Base-by-base conservation (phyloP, 2,329 filamentous ascomycete species). In the Furcasterigmium furcatum region DNA sequence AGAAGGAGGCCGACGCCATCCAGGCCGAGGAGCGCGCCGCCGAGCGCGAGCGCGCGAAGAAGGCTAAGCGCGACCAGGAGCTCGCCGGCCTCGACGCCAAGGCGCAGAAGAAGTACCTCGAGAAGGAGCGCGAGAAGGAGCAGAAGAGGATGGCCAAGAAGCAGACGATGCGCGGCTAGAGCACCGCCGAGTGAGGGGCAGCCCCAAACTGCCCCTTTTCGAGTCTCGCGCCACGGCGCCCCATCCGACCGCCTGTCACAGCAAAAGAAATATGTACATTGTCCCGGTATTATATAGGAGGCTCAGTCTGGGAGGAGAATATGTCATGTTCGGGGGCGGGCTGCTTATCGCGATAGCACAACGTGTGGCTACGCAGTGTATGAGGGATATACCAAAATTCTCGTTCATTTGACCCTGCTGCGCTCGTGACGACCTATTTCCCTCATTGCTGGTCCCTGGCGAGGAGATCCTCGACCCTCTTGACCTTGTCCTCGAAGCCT, bases 21-120 rank as follows among this genome's bases (percentile, higher is more conserved):
- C 90, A 90, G 74, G 86, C 82, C 61, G 88, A 91, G 71, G 86
- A 91, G 73, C 77, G 88, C 20, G 79, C 83, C 39, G 57, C 76
- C 18, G 85, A 90, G 70, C 77, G 86, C 51, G 86, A 90, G 62
- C 82, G 80, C 67, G 73, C 85, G 64, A 91, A 86, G 70, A 96
- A 96, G 73, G 83, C 87, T 59, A 95, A 97, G 79, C 82, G 91
- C 44, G 92, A 96, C 58, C 83, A 85, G 55, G 84, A 91, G 62
- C 77, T 94, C 52, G 87, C 84, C 59, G 77, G 78, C 12, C 77
- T 92, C 58, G 86, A 85, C 58, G 87, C 88, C 45, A 90, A 91
- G 67, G 86, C 87, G 49, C 88, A 92, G 76, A 88, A 88, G 74
- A 91, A 89, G 71, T 92, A 84, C 63, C 76, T 92, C 46, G 88